These are phyloP conservation scores for Nadsonia starkeyi-henricii DNA, from an alignment of 1,139 yeast species.

Conservation along the genomic window DNA sequence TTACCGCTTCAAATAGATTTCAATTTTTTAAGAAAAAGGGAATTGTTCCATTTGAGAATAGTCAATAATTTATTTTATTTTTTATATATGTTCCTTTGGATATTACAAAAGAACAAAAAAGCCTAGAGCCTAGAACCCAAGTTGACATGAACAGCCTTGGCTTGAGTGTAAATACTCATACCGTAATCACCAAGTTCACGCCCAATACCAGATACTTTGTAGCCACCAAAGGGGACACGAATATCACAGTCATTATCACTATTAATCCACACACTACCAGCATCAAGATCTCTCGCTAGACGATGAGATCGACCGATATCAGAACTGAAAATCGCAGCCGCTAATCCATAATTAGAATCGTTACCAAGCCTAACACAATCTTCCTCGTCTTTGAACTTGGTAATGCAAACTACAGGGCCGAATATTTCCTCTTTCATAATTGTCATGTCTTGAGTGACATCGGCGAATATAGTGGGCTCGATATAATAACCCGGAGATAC, in stretches of 20 bases:
- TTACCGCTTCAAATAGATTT: too few species aligned
- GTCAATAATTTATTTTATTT: too few species aligned
- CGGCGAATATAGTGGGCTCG: slow-evolving; percentile 67
- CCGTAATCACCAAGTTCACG: slow-evolving; percentile 79
- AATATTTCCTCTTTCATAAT: slow-evolving; percentile 71
- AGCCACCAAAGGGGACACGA: slow-evolving; percentile 71
- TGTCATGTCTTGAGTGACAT: slow-evolving; percentile 49
- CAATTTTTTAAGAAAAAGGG: too few species aligned
- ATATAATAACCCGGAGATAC: slow-evolving; percentile 48
- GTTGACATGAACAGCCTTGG: slow-evolving; percentile 40
- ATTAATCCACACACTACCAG: slow-evolving; percentile 83
- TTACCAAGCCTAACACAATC: slow-evolving; percentile 64
- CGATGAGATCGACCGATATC: slow-evolving; percentile 45
- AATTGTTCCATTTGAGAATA: too few species aligned
- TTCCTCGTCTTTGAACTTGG: slow-evolving; percentile 54
- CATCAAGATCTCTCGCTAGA: slow-evolving; percentile 50
- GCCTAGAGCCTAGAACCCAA: slow-evolving; percentile 3
- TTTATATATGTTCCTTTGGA: too few species aligned
- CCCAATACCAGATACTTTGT: slow-evolving; percentile 71
- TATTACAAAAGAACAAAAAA: too few species aligned
- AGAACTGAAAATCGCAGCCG: slow-evolving; percentile 69
- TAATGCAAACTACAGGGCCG: slow-evolving; percentile 82
- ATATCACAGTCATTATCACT: slow-evolving; percentile 61
- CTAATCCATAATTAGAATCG: slow-evolving; percentile 65
- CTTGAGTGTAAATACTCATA: slow-evolving; percentile 55